Evolutionary conservation across 305 asterid genomes (phyloP).

Genomic region (Fraxinus baroniana): DNA sequence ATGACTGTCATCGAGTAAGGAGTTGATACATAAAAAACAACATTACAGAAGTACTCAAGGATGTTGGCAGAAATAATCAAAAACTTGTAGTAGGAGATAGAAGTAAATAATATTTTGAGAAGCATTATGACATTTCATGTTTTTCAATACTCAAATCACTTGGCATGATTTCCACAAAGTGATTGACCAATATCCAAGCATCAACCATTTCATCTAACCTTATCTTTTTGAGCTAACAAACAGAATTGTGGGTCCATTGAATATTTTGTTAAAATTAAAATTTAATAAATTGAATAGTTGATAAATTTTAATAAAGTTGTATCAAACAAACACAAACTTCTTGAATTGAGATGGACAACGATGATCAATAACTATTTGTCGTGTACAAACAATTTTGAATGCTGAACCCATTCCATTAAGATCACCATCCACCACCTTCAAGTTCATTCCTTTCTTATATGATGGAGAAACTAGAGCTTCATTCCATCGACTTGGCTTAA

Average conservation of each 20-base stretch:
- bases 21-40: background rate
- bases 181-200: background rate
- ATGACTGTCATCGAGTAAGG: slow-evolving; percentile 15
- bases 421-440: background rate
- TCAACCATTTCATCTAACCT: background rate
- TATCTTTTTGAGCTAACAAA: background rate
- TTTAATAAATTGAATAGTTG: no score
- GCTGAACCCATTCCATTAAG: background rate
- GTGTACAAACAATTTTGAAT: background rate
- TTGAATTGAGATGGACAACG: background rate
- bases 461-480: background rate
- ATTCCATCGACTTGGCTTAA: background rate
- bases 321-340: background rate
- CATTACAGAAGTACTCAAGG: background rate
- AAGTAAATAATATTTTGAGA: background rate
- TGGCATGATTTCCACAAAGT: background rate
- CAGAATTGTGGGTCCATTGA: background rate
- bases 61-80: background rate
- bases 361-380: background rate
- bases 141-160: background rate
- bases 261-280: no score
- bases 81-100: background rate
- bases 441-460: background rate
- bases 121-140: background rate
- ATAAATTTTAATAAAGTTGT: no score